A percentile compares a stretch with the other conserved stretches of the same genome.
Evolutionary conservation across 2,329 filamentous ascomycete species (phyloP).

Genomic region (Diaporthe sp.): DNA sequence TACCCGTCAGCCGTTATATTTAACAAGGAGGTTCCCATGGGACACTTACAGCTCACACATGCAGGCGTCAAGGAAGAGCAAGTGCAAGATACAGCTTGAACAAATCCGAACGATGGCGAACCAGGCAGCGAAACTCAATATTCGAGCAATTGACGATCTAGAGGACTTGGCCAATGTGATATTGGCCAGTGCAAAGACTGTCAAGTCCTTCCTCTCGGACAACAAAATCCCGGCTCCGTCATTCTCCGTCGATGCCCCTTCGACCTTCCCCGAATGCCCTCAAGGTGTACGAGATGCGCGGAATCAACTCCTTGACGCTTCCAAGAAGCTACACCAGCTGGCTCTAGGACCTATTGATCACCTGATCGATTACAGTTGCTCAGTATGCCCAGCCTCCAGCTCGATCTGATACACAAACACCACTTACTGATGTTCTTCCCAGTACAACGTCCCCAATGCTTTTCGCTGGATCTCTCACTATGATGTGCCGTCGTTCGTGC

Average conservation of each 20-base stretch:
- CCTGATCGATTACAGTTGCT: constrained; percentile 8
- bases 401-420: neutral
- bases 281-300: neutral
- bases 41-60: too few species aligned
- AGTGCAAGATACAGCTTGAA: too few species aligned
- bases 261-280: constrained; percentile 9
- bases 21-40: neutral
- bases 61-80: neutral
- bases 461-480: constrained; percentile 12
- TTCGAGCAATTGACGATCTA: constrained; percentile 11
- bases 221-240: neutral
- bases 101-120: neutral
- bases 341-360: constrained; percentile 1
- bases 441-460: constrained; percentile 2
- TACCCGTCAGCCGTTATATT: neutral
- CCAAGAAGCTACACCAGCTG: constrained; percentile 19
- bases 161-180: constrained; percentile 19
- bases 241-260: constrained; percentile 1
- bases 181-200: constrained; percentile 9
- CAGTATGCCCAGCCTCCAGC: neutral
- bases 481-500: constrained; percentile 13
- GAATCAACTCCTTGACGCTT: constrained; percentile 11
- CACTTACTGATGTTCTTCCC: neutral
- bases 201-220: constrained; percentile 19
- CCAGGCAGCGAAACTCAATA: neutral